These are phyloP conservation scores for Malassezia japonica DNA, from an alignment of 1,284 basidiomycete genomes.

Conservation along the genomic window DNA sequence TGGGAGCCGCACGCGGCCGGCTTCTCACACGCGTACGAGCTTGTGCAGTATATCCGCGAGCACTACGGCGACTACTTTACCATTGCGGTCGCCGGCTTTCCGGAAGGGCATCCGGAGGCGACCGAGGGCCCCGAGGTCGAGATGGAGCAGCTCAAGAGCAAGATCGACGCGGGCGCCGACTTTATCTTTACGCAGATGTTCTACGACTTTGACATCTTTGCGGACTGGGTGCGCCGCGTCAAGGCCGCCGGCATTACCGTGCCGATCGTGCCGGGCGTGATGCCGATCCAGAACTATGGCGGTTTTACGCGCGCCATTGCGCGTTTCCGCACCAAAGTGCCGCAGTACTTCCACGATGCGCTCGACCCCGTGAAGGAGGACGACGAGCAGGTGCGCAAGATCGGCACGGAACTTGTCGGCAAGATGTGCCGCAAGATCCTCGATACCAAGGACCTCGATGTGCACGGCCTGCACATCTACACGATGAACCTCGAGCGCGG, in stretches of 20 bases:
- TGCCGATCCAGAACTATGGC: conserved; percentile 96
- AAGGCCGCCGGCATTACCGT: conserved; percentile 62
- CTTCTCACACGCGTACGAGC: conserved; percentile 40
- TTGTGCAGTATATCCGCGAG: conserved; percentile 43
- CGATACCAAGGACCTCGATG: conserved; percentile 28
- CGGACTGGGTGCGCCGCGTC: conserved; percentile 66
- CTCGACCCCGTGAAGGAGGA: conserved; percentile 75
- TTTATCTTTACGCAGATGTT: conserved; percentile 96
- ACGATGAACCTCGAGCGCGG: conserved; percentile 48
- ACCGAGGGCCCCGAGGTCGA: conserved; percentile 54
- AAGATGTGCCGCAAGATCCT: conserved; percentile 46
- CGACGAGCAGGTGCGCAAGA: conserved; percentile 40
- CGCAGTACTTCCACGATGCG: conserved; percentile 66
- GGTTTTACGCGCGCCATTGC: conserved; percentile 86
- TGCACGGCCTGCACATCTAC: conserved; percentile 46
- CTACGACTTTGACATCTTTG: conserved; percentile 77
- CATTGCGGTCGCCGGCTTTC: conserved; percentile 48
- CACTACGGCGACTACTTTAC: conserved; percentile 46
- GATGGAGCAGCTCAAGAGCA: conserved; percentile 74
- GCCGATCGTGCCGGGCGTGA: conserved; percentile 90
- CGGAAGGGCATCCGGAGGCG: conserved; percentile 58
- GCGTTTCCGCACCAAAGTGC: conserved; percentile 74
- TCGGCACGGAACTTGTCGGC: conserved; percentile 38
- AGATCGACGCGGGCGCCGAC: conserved; percentile 72
- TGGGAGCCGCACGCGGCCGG: conserved; percentile 42